Evolutionary conservation across 1,139 yeast genomes (phyloP).

Genomic region (Taphrina communis): DNA sequence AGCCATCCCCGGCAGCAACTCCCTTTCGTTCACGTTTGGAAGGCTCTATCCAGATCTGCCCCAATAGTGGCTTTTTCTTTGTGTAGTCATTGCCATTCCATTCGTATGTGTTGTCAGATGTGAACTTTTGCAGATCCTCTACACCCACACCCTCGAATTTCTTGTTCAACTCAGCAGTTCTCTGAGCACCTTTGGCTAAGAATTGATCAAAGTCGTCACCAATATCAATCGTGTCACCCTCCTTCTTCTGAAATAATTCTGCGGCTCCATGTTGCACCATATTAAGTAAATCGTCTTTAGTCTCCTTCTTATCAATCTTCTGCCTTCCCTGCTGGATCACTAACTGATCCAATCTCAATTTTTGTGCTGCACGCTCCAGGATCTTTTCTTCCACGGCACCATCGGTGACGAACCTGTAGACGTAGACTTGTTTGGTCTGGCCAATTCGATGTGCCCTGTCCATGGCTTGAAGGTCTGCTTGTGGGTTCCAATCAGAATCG

Average conservation of each 20-base stretch:
- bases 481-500: conserved; percentile 99
- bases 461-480: conserved; percentile 98
- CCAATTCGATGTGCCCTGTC: conserved; percentile 99
- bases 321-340: conserved; percentile 92
- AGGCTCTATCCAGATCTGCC: conserved; percentile 78
- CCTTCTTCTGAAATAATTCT: conserved; percentile 65
- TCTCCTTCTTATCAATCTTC: conserved; percentile 60
- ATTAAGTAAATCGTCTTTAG: conserved; percentile 82
- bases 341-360: conserved; percentile 85
- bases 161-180: conserved; percentile 75
- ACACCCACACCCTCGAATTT: conserved; percentile 84
- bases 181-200: conserved; percentile 75
- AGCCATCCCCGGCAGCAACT: conserved; percentile 64
- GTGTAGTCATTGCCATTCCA: conserved; percentile 97
- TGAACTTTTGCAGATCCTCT: conserved; percentile 88
- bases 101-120: conserved; percentile 90
- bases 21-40: conserved; percentile 81
- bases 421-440: conserved; percentile 93
- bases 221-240: conserved; percentile 51
- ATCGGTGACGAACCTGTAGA: conserved; percentile 89
- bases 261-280: conserved; percentile 99
- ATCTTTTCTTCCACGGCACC: conserved; percentile 97
- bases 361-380: conserved; percentile 93
- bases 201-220: conserved; percentile 83
- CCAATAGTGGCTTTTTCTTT: conserved; percentile 58